Percentiles rank a stretch among this genome's conserved stretches.
These are phyloP conservation scores for Akanthomyces muscarius DNA, from an alignment of 2,329 filamentous ascomycete species.

Conservation along the genomic window DNA sequence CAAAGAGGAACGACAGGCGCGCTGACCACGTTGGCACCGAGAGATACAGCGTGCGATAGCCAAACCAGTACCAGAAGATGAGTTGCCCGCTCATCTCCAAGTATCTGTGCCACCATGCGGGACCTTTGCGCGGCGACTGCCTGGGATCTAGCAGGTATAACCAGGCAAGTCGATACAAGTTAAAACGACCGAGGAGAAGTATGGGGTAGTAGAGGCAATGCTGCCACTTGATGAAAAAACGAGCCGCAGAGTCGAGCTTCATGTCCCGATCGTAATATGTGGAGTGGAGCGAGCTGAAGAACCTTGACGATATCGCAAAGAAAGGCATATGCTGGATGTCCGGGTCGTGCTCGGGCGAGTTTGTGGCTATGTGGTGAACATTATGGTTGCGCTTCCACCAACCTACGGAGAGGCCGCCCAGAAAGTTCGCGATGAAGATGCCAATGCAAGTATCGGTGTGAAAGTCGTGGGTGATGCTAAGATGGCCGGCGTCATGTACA, in stretches of 20 bases:
- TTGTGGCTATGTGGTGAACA: constrained; percentile 94
- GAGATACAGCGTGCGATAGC: constrained; percentile 73
- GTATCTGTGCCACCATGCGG: constrained; percentile 78
- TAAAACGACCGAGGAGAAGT: constrained; percentile 78
- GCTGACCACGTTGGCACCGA: constrained; percentile 64
- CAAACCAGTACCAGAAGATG: constrained; percentile 85
- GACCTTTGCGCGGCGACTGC: constrained; percentile 67
- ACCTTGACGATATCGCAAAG: constrained; percentile 79
- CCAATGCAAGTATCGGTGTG: constrained; percentile 78
- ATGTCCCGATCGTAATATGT: constrained; percentile 82
- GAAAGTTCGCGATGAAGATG: constrained; percentile 83
- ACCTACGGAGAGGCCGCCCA: constrained; percentile 82
- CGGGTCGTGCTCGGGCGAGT: constrained; percentile 90
- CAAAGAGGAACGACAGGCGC: constrained; percentile 71
- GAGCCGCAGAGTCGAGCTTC: constrained; percentile 68
- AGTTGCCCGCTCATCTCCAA: constrained; percentile 72
- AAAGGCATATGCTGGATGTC: constrained; percentile 91
- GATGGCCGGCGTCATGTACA: constrained; percentile 92
- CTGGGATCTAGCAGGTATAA: constrained; percentile 63
- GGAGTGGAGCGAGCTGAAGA: constrained; percentile 67
- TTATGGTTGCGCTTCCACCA: constrained; percentile 99
- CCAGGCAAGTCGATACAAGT: constrained; percentile 80
- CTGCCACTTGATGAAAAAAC: constrained; percentile 66
- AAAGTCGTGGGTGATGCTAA: constrained; percentile 93
- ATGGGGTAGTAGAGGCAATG: constrained; percentile 79